These are phyloP conservation scores for Penicillium fimorum DNA, from an alignment of 495 filamentous ascomycete species.

Conservation along the genomic window DNA sequence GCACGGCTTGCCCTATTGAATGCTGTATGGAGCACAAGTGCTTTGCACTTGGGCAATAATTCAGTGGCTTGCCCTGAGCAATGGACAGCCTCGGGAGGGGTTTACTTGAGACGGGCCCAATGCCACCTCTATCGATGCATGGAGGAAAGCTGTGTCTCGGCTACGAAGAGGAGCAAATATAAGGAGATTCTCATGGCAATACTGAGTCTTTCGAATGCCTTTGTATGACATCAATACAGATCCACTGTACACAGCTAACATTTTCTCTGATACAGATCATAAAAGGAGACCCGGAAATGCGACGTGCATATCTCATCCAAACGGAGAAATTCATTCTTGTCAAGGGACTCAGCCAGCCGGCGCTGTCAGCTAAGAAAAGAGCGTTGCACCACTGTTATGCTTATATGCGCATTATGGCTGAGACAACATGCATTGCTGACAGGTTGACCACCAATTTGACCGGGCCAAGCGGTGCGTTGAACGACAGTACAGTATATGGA, in stretches of 20 bases:
- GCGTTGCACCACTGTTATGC: slow-evolving; percentile 26
- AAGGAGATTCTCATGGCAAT: slow-evolving; percentile 25
- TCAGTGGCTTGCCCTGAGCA: background rate
- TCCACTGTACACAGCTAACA: background rate
- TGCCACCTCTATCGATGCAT: slow-evolving; percentile 14
- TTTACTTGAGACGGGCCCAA: slow-evolving; percentile 14
- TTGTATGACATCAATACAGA: slow-evolving; percentile 12
- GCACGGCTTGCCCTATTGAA: slow-evolving; percentile 19
- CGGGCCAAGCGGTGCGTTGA: background rate
- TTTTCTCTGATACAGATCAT: slow-evolving; percentile 12
- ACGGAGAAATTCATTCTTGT: slow-evolving; percentile 21
- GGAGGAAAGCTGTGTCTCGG: slow-evolving; percentile 9
- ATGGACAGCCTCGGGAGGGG: slow-evolving; percentile 9
- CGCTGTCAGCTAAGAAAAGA: slow-evolving; percentile 19
- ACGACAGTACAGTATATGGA: background rate
- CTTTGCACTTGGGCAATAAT: slow-evolving; percentile 18
- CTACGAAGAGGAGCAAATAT: slow-evolving; percentile 18
- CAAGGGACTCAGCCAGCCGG: slow-evolving; percentile 18
- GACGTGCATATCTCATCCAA: slow-evolving; percentile 16
- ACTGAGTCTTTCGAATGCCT: slow-evolving; percentile 22
- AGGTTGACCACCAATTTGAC: background rate
- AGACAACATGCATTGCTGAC: slow-evolving; percentile 21
- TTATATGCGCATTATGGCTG: slow-evolving; percentile 29
- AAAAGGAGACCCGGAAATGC: slow-evolving; percentile 20
- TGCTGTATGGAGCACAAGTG: slow-evolving; percentile 20